Evolutionary conservation across 1,139 yeast genomes (phyloP), one percentile per base, ranked within the genome.

Genomic region (Candida sp.): DNA sequence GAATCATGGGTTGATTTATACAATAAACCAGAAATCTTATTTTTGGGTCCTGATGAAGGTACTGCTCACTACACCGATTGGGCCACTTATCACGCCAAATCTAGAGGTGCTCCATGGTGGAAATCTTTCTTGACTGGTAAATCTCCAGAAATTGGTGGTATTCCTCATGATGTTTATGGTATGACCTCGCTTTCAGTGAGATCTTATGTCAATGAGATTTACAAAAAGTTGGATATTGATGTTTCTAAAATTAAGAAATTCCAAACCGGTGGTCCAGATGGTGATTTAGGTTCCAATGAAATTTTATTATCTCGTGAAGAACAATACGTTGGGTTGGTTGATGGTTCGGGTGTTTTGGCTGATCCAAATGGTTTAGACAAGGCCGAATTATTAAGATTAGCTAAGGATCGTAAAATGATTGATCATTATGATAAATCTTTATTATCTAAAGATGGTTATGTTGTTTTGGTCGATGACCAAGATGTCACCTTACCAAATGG

Each of bases 181-280:
- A 93, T 93, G 99, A 93, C 99, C 7, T 84, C 97, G 8, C 73
- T 91, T 53, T 88, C 97, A 40, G 98, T 93, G 41, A 83, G 99
- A 59, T 88, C 96, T 43, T 93, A 84, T 64, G 95, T 93, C 46
- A 85, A 87, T 63, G 88, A 89, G 61, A 84, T 91, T 49, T 93
- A 91, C 65, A 86, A 88, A 55, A 87, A 89, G 64, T 77, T 86
- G 49, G 63, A 67, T 36, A 72, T 91, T 49, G 81, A 84, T 52
- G 68, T 79, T 48, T 68, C 78, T 33, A 60, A 60, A 37, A 78
- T 91, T 47, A 77, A 77, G 57, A 93, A 93, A 69, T 74, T 93
- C 61, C 99, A 93, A 73, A 93, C 98, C 45, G 99, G 98, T 68
- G 99, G 99, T 39, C 99, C 99, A 49, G 98, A 93, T 68, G 99